Base-by-base conservation (phyloP, 352 stramenopile genomes). In the Pythium rhizo-oryzae region DNA sequence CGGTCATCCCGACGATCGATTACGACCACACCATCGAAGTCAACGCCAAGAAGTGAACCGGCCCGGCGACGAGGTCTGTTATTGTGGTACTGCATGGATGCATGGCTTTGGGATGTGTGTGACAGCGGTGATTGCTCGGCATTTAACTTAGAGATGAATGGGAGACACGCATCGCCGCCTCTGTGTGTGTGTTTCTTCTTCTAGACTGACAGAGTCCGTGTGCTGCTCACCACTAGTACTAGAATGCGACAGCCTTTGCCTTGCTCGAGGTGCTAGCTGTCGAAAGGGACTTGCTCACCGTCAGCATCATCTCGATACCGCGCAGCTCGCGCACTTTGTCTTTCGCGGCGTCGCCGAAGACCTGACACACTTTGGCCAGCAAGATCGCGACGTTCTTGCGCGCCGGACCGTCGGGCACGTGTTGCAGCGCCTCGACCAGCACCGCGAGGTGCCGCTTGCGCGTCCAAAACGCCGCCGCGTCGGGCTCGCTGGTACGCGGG, bases 11-110 rank as follows among this genome's bases (percentile, higher is more conserved):
- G 0, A 99, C 97, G 12, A 99, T 99, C 74, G 97, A 99, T 79
- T 99, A 99, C 78, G 97, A 99, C 86, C 98, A 99, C 82, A 99
- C 97, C 23, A 98, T 98, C 77, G 94, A 99, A 74, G 96, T 99
- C 59, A 89, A 96, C 69, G 85, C 85, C n/a, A 63, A 62, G 24
- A 67, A 69, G 35, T 69, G 44, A 71, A 18, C 19, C 33, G 18
- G 12, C 35, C 12, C 3, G 15, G 49, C 23, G 25, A 44, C 52
- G 25, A 25, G 19, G 46, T 11, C 19, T 19, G 12, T 19, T 25
- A 19, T 52, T 19, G 12, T 33, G 47, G 47, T 28, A 33, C 21
- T 52, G 46, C 44, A 24, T 52, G 21, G 19, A 16, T 33, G 25
- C 19, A 28, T 54, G 18, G 0, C 13, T 53, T 28, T 53, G 8